Conservation (phyloP, 768 basidiomycete species). For the Pholiota molesta region DNA sequence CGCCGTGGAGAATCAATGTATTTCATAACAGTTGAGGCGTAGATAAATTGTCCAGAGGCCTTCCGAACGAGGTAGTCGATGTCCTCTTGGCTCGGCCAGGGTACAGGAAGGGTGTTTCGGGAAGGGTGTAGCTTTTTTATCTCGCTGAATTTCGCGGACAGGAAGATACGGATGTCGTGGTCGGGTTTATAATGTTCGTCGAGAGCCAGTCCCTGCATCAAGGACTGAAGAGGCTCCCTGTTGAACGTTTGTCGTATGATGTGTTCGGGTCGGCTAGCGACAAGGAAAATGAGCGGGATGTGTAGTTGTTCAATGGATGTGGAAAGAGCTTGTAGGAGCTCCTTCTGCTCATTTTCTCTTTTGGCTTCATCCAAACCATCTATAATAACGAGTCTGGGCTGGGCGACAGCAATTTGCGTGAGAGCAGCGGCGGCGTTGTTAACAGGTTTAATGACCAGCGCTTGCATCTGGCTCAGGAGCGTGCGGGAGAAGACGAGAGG, state of each 20-base stretch:
- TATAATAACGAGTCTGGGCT: background rate
- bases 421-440: background rate
- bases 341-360: background rate
- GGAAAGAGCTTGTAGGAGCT: background rate
- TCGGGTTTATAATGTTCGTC: too few species aligned
- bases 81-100: constrained; percentile 5
- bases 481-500: background rate
- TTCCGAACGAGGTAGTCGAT: constrained; percentile 9
- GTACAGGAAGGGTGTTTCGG: background rate
- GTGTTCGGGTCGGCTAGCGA: constrained; percentile 3
- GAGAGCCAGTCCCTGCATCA: background rate
- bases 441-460: background rate
- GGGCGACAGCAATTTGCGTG: background rate
- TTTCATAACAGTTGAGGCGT: background rate
- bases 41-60: background rate
- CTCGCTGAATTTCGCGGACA: background rate
- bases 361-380: constrained; percentile 3
- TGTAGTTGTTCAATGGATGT: background rate
- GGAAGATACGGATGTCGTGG: background rate
- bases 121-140: background rate
- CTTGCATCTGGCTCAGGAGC: background rate
- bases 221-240: background rate
- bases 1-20: background rate
- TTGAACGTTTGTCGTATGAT: background rate
- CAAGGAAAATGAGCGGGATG: background rate